Percentiles rank a stretch among this genome's conserved stretches.
phyloP scores from a whole-genome alignment of 2,329 filamentous ascomycete species.

The Sodiomyces alkalinus region DNA sequence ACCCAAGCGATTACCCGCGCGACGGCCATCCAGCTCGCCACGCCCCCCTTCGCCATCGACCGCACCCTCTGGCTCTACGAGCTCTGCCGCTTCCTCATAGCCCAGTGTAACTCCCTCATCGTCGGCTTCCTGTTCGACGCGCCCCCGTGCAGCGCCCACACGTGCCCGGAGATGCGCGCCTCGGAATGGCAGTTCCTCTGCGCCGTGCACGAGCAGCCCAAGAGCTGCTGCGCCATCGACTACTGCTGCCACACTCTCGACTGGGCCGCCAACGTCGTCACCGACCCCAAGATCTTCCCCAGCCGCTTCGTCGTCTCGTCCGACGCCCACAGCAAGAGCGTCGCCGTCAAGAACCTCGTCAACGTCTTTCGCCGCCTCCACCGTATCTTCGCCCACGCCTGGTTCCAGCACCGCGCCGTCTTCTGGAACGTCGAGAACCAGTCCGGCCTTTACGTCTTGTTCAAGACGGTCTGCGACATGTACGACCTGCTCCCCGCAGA shows the following conservation, averaged over 20 bases:
- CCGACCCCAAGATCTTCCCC: conserved; percentile 88
- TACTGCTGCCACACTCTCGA: conserved; percentile 98
- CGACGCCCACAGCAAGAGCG: conserved; percentile 42
- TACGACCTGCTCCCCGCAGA: conserved; percentile 83
- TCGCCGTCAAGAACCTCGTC: conserved; percentile 68
- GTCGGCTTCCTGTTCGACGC: conserved; percentile 84
- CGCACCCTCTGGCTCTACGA: conserved; percentile 93
- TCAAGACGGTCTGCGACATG: conserved; percentile 90
- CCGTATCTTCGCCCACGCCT: conserved; percentile 94
- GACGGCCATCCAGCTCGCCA: conserved; percentile 61
- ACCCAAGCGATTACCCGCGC: conserved; percentile 60
- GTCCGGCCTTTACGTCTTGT: conserved; percentile 88
- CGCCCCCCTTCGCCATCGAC: conserved; percentile 69
- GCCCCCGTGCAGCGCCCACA: conserved; percentile 74
- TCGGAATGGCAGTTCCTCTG: conserved; percentile 99
- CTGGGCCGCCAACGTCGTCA: conserved; percentile 91
- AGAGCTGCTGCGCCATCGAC: conserved; percentile 94
- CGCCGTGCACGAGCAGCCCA: conserved; percentile 91
- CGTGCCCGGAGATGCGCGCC: conserved; percentile 96
- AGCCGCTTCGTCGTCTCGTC: conserved; percentile 53
- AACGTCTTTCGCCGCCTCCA: conserved; percentile 93
- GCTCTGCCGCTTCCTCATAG: conserved; percentile 87
- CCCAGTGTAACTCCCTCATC: conserved; percentile 85
- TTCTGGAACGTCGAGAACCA: conserved; percentile 89
- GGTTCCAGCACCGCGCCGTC: conserved; percentile 91